Base-by-base conservation (phyloP, 306 rosid species). In the Crotalaria pallida region DNA sequence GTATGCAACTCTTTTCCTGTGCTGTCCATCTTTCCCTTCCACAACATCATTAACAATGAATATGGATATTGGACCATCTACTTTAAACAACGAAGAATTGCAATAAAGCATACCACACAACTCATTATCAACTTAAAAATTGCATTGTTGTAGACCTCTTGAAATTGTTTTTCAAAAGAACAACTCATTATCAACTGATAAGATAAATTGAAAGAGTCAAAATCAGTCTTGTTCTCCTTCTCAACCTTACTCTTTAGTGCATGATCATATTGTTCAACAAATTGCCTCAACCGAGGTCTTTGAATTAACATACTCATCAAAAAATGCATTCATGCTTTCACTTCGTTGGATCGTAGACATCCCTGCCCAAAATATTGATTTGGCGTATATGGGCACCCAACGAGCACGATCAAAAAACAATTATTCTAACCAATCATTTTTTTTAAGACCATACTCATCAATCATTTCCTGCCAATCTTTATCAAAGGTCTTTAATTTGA, bases 61-160 rank as follows among this genome's bases (percentile, higher is more conserved):
- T 18, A 59, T 34, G 17, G 9, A 33, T 10, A 33, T 15, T 34
- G 65, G 7, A 58, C 9, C 3, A n/a, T n/a, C n/a, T n/a, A n/a
- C n/a, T n/a, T n/a, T n/a, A n/a, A n/a, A n/a, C n/a, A 17, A 1
- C 18, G 41, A 27, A 24, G 17, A 45, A 58, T 16, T 58, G 65
- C n/a, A 58, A 33, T 29, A 58, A 1, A 38, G 7, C 51, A 61
- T 34, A 60, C 13, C 7, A 0, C 0, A 7, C 49, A 60, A 17
- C 13, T 36, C 29, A 60, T 60, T 29, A 36, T 34, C 27, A 33
- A 18, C 29, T 36, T 34, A 5, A 36, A 59, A 16, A 33, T 59
- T 17, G 16, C 26, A 33, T 59, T 59, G 27, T 71, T 73, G 18
- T 66, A 79, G 21, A 64, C 26, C 16, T 15, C 71, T 19, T 67